Percentiles rank a stretch among this genome's conserved stretches.
phyloP scores from a whole-genome alignment of 306 rosid genomes.

The Fragaria nilgerrensis region DNA sequence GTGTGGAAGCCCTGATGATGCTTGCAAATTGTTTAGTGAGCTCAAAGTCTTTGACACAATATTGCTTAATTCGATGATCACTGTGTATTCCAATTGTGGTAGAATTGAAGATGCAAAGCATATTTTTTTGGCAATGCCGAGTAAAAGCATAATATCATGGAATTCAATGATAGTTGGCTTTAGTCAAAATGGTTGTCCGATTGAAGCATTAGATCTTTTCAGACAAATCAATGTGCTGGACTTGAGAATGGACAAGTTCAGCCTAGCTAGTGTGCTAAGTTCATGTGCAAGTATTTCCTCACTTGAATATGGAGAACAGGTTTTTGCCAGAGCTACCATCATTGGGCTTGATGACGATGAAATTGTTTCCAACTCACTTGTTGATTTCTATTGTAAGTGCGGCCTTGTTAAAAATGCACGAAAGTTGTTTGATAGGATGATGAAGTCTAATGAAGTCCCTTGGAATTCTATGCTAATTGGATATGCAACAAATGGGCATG shows the following conservation, averaged over 20 bases:
- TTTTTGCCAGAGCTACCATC: slow-evolving; percentile 54
- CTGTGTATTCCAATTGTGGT: slow-evolving; percentile 60
- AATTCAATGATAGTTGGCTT: slow-evolving; percentile 71
- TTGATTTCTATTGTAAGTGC: slow-evolving; percentile 75
- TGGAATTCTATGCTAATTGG: slow-evolving; percentile 86
- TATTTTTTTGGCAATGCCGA: slow-evolving; percentile 50
- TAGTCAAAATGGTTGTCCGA: slow-evolving; percentile 57
- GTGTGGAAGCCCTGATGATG: slow-evolving; percentile 53
- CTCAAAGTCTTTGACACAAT: slow-evolving; percentile 57
- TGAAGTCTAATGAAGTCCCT: slow-evolving; percentile 56
- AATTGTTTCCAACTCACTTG: slow-evolving; percentile 58
- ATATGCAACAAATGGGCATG: slow-evolving; percentile 78
- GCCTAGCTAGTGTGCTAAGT: slow-evolving; percentile 63
- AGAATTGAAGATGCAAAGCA: slow-evolving; percentile 68
- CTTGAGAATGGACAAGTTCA: slow-evolving; percentile 64
- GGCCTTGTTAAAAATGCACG: slow-evolving; percentile 57
- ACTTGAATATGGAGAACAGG: slow-evolving; percentile 67
- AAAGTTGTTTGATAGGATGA: slow-evolving; percentile 53
- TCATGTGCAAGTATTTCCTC: slow-evolving; percentile 65
- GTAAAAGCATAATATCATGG: slow-evolving; percentile 73
- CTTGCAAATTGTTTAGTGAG: slow-evolving; percentile 69
- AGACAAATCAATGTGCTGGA: slow-evolving; percentile 51
- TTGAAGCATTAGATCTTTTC: slow-evolving; percentile 60
- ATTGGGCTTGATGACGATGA: slow-evolving; percentile 58
- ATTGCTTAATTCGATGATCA: slow-evolving; percentile 73